Evolutionary conservation across 1,284 basidiomycete genomes (phyloP), one percentile per base, ranked within the genome.

Genomic region (Heterobasidion irregulare): DNA sequence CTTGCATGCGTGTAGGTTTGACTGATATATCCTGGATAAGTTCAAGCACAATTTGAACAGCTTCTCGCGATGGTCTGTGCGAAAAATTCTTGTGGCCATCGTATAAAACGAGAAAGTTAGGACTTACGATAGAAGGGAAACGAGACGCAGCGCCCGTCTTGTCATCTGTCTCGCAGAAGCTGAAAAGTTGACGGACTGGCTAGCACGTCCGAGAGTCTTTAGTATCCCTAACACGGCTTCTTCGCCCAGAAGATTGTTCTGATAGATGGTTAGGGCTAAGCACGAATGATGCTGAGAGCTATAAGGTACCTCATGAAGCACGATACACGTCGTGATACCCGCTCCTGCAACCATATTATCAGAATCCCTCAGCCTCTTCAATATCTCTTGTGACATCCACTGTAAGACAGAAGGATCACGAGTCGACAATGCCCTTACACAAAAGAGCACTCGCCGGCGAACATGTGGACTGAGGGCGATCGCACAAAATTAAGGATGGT

Each of bases 401-500:
- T 66, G 67, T 50, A 86, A 63, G 10, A 85, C 64, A n/a, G 77
- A 74, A 10, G 70, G 59, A 47, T 83, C 76, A 53, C 70, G 66
- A 41, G 58, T 64, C 6, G 81, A 77, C 34, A 91, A 70, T n/a
- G 75, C 71, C 47, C 77, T 74, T 58, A 81, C 77, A 2, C 82
- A 80, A 50, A 83, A 68, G 34, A 89, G 64, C 9, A 83, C 75
- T 49, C 86, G 78, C 58, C 82, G 76, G 47, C 81, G 82, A 52
- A 91, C 75, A 61, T 77, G 72, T 8, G 72, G 64, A 48, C 86
- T 90, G 26, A 26, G 26, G 26, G 62, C 26, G 61, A 45, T 35
- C 18, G 15, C 9, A 19, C 49, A 6, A 53, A 36, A 32, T 53
- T 50, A 56, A 56, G 45, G 47, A 6, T 32, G 9, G 46, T 45